Conservation (phyloP, 2,329 filamentous ascomycete species). For the Alternaria sp. region DNA sequence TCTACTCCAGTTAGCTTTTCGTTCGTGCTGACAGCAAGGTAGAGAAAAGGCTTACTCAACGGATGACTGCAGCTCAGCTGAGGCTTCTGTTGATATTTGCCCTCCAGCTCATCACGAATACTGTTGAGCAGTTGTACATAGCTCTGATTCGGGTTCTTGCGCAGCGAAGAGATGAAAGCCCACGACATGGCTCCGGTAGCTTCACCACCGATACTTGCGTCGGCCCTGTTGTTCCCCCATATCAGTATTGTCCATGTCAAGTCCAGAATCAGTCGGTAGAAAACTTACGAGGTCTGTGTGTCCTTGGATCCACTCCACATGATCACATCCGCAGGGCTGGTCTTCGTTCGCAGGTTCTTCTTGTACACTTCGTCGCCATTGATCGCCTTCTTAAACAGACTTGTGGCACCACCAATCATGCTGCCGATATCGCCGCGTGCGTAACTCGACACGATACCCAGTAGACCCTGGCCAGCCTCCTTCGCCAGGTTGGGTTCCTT, state of each 20-base stretch:
- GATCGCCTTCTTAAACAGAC: slow-evolving; percentile 86
- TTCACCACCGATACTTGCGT: slow-evolving; percentile 85
- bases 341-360: slow-evolving; percentile 85
- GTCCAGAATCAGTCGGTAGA: not conserved
- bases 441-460: slow-evolving; percentile 77
- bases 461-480: slow-evolving; percentile 75
- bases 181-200: slow-evolving; percentile 98
- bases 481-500: slow-evolving; percentile 84
- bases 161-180: slow-evolving; percentile 90
- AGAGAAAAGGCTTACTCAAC: slow-evolving; percentile 70
- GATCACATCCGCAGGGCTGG: slow-evolving; percentile 91
- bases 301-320: slow-evolving; percentile 99
- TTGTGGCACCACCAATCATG: slow-evolving; percentile 80
- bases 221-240: slow-evolving; percentile 66
- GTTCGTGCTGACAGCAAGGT: not conserved
- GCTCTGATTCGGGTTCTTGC: slow-evolving; percentile 92
- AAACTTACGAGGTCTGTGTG: slow-evolving; percentile 83
- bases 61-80: slow-evolving; percentile 97
- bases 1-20: slow-evolving; percentile 7
- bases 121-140: slow-evolving; percentile 96
- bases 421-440: slow-evolving; percentile 82
- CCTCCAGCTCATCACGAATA: slow-evolving; percentile 85
- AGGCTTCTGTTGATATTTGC: slow-evolving; percentile 92
- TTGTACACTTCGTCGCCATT: slow-evolving; percentile 79
- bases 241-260: not conserved